Evolutionary conservation across 2,329 filamentous ascomycete species (phyloP).

Genomic region (Sporothrix protearum): DNA sequence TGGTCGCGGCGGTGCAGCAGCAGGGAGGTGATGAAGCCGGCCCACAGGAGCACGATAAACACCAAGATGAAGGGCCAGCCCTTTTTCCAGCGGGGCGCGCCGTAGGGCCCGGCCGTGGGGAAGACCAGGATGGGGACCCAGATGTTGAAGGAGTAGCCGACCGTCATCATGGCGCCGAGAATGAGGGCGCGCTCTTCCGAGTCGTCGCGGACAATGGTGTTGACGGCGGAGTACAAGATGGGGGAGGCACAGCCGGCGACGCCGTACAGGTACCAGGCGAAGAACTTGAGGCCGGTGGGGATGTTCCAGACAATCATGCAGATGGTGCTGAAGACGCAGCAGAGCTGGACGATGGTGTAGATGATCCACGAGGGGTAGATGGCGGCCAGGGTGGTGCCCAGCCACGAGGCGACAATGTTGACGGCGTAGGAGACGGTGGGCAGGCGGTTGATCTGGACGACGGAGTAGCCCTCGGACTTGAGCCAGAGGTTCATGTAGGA

Average conservation of each 20-base stretch:
- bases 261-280: slow-evolving; percentile 44
- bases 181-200: slow-evolving; percentile 43
- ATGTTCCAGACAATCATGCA: slow-evolving; percentile 50
- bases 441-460: slow-evolving; percentile 48
- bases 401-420: slow-evolving; percentile 46
- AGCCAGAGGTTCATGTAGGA: slow-evolving; percentile 53
- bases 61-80: slow-evolving; percentile 48
- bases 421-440: slow-evolving; percentile 49
- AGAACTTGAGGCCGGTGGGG: slow-evolving; percentile 47
- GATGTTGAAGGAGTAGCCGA: slow-evolving; percentile 45
- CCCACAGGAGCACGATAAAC: slow-evolving; percentile 46
- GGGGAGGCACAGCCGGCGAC: slow-evolving; percentile 40
- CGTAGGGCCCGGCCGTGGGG: slow-evolving; percentile 41
- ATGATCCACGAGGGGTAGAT: slow-evolving; percentile 50
- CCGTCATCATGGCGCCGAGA: slow-evolving; percentile 45
- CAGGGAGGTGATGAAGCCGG: slow-evolving; percentile 39
- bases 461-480: slow-evolving; percentile 46
- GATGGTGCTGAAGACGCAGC: slow-evolving; percentile 42
- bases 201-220: slow-evolving; percentile 41
- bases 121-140: slow-evolving; percentile 45
- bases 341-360: slow-evolving; percentile 41
- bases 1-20: slow-evolving; percentile 34
- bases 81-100: slow-evolving; percentile 46
- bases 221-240: slow-evolving; percentile 44
- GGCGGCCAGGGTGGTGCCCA: slow-evolving; percentile 49